Conservation (phyloP, 176 grass and related monocot genomes). For the Urochloa ruziziensis region DNA sequence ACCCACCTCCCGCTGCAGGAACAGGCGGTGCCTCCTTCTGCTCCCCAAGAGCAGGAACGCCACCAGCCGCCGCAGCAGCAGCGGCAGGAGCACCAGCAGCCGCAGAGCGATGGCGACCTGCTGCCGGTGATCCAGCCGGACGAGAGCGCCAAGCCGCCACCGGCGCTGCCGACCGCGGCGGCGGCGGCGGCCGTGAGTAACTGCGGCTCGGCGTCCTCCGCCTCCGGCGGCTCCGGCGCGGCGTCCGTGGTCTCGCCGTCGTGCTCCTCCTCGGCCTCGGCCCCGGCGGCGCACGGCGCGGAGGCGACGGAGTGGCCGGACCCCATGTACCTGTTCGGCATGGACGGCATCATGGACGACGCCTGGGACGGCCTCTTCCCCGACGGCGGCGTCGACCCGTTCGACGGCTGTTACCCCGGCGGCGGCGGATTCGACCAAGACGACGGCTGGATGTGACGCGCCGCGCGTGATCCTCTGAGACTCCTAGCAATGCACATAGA, state of each 20-base stretch:
- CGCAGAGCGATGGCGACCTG: too few species aligned
- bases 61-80: too few species aligned
- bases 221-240: constrained; percentile 17
- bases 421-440: constrained; percentile 29
- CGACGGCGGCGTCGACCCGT: constrained; percentile 12
- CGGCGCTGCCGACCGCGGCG: not conserved
- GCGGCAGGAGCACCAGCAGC: too few species aligned
- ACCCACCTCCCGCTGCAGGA: constrained; percentile 47
- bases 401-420: constrained; percentile 38
- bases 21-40: not conserved
- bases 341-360: constrained; percentile 55
- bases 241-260: constrained; percentile 45
- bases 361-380: constrained; percentile 34
- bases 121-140: not conserved
- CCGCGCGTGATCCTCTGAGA: not conserved
- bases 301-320: constrained; percentile 68
- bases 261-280: constrained; percentile 36
- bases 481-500: constrained; percentile 29
- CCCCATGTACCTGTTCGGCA: constrained; percentile 54
- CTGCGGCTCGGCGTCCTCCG: constrained; percentile 36
- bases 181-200: not conserved
- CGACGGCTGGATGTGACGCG: constrained; percentile 33
- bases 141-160: not conserved
- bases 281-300: constrained; percentile 13
- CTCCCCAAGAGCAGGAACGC: not conserved